Evolutionary conservation across 2,329 filamentous ascomycete species (phyloP).

Genomic region (Cladosporium sp.): DNA sequence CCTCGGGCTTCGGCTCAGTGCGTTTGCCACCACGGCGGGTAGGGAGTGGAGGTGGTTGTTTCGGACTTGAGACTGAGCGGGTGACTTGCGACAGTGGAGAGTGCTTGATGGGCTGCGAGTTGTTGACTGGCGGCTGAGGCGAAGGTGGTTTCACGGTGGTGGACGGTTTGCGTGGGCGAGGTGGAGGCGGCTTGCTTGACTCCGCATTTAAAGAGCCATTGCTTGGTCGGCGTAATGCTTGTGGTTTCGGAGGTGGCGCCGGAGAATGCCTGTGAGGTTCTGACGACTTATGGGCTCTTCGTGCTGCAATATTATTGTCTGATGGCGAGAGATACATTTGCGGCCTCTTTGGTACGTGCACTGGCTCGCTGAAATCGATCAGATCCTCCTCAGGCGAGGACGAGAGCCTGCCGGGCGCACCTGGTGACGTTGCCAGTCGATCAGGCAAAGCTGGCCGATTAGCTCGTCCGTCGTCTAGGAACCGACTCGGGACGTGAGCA

Average conservation of each 20-base stretch:
- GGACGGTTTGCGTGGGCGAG: constrained; percentile 34
- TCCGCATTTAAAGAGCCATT: constrained; percentile 9
- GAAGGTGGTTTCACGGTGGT: constrained; percentile 23
- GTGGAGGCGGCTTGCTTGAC: constrained; percentile 24
- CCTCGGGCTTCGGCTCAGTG: constrained; percentile 36
- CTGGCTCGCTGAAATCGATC: constrained; percentile 44
- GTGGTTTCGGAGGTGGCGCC: constrained; percentile 33
- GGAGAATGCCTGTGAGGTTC: constrained; percentile 28
- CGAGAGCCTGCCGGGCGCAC: background rate
- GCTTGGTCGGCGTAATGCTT: constrained; percentile 8
- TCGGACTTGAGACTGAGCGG: constrained; percentile 23
- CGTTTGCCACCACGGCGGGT: constrained; percentile 36
- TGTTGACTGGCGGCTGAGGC: constrained; percentile 4
- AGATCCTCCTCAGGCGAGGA: constrained; percentile 35
- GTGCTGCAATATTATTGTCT: background rate
- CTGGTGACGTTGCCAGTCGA: constrained; percentile 7
- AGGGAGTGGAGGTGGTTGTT: constrained; percentile 26
- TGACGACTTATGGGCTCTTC: constrained; percentile 14
- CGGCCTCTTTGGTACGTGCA: constrained; percentile 23
- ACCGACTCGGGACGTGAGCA: constrained; percentile 20
- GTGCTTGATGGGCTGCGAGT: constrained; percentile 14
- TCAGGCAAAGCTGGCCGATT: background rate
- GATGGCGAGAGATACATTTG: constrained; percentile 18
- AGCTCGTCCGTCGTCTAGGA: constrained; percentile 5
- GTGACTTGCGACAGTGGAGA: constrained; percentile 33